Evolutionary conservation across 2,329 filamentous ascomycete genomes (phyloP).

Genomic region (Capronia americana): DNA sequence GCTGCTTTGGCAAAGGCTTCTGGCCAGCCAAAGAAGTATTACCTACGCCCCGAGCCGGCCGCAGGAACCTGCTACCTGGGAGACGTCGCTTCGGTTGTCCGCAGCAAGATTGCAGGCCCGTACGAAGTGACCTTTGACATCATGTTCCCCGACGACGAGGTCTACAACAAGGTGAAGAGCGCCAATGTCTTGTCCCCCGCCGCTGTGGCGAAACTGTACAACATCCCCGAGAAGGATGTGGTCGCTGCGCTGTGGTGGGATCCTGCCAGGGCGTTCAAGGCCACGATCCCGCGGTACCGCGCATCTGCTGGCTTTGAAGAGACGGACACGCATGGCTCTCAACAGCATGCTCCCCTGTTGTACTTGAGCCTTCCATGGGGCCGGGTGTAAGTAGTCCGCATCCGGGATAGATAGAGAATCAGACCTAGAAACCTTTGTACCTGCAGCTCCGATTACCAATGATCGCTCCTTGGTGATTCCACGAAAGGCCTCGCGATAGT

Average conservation of each 20-base stretch:
- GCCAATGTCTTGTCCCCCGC: conserved; percentile 46
- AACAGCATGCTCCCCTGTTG: conserved; percentile 49
- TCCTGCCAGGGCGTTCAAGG: conserved; percentile 57
- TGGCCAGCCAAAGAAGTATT: conserved; percentile 18
- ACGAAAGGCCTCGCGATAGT: neutral
- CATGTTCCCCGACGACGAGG: conserved; percentile 51
- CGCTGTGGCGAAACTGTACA: conserved; percentile 42
- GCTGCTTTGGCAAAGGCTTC: neutral
- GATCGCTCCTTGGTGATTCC: neutral
- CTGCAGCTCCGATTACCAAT: neutral
- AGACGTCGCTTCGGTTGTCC: conserved; percentile 52
- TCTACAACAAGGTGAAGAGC: conserved; percentile 48
- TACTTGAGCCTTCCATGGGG: conserved; percentile 35
- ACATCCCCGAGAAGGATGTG: conserved; percentile 40
- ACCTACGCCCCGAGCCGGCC: conserved; percentile 16
- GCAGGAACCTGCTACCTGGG: conserved; percentile 34
- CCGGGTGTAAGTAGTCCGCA: conserved; percentile 7
- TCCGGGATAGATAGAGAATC: neutral
- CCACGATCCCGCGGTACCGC: conserved; percentile 50
- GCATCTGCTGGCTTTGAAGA: conserved; percentile 47
- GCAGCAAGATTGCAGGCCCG: conserved; percentile 60
- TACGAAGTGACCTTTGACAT: conserved; percentile 62
- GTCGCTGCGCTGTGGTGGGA: conserved; percentile 52
- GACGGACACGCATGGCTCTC: conserved; percentile 49
- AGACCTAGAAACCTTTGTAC: neutral